Evolutionary conservation across 2,329 filamentous ascomycete species (phyloP), one percentile per base, ranked within the genome.

Genomic region (Ophioceras dolichostomum): DNA sequence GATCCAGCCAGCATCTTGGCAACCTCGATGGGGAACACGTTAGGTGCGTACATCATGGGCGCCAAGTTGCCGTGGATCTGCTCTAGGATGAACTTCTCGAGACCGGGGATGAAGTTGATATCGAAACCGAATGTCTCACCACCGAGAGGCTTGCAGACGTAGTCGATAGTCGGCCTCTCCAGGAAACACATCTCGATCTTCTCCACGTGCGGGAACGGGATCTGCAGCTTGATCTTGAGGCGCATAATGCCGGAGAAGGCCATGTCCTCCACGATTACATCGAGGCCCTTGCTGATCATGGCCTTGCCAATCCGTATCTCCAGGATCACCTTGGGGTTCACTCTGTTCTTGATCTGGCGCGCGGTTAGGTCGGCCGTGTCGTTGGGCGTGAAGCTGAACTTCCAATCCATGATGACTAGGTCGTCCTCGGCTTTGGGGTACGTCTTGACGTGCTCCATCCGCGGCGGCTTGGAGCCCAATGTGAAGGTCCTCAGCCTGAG

Each of bases 341-440:
- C 75, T 67, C 94, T 95, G 67, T 88, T 87, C 67, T 84, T 89
- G 52, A 95, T 63, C 58, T 98, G 91, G 42, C 82, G 77, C 2
- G 80, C 68, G 2, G 91, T 98, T 72, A 98, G 76, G 58, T 98
- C 91, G 47, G 83, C 79, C 3, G 76, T 83, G 58, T 98, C 93
- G 47, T 91, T 96, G 24, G 91, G 91, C 0, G 85, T 96, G 64
- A 98, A 98, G 68, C 89, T 96, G 61, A 98, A 98, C 53, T 94
- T 94, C 91, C 91, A 98, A 57, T 98, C 91, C 91, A 98, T 98
- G 52, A 96, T 75, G 30, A 98, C 86, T 41, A 88, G 79, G 53
- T 98, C 91, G 45, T 95, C 88, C 48, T 95, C 86, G 1, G 84
- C 85, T 59, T 91, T 94, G 40, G 89, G 89, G 50, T 98, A 95